Conservation (phyloP, 257 asterid species). For the Solanum virginianum region DNA sequence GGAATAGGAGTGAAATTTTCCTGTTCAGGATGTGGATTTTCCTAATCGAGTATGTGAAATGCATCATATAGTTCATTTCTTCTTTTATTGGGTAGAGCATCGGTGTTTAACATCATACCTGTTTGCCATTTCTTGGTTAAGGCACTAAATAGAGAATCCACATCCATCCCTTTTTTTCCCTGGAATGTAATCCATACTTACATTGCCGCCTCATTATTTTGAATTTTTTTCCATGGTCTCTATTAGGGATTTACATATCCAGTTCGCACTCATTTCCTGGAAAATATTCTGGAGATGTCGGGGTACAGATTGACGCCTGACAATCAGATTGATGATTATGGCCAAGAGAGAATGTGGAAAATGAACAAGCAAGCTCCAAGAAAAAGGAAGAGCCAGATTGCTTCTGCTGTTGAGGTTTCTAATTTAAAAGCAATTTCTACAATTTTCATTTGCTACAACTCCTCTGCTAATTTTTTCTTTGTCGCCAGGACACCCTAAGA, state of each 20-base stretch:
- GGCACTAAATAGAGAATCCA: not conserved
- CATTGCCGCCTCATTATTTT: not conserved
- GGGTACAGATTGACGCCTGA: constrained; percentile 72
- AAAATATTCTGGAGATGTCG: constrained; percentile 68
- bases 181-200: not conserved
- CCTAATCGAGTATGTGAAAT: not conserved
- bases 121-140: not conserved
- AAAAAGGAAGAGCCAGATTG: constrained; percentile 87
- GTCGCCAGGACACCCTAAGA: constrained; percentile 53
- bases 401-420: constrained; percentile 81
- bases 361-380: constrained; percentile 74
- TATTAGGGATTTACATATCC: constrained; percentile 60
- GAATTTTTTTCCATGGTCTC: not conserved
- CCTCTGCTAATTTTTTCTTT: constrained; percentile 16
- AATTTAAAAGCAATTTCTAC: not conserved
- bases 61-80: not conserved
- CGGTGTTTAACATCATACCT: not conserved
- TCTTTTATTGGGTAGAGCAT: not conserved
- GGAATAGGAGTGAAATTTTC: not conserved
- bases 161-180: not conserved
- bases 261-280: constrained; percentile 70
- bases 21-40: not conserved
- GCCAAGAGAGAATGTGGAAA: constrained; percentile 73
- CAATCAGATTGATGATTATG: constrained; percentile 91
- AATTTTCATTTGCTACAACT: not conserved